Evolutionary conservation across 768 basidiomycete species (phyloP).

Genomic region (Clitopilus hobsonii): DNA sequence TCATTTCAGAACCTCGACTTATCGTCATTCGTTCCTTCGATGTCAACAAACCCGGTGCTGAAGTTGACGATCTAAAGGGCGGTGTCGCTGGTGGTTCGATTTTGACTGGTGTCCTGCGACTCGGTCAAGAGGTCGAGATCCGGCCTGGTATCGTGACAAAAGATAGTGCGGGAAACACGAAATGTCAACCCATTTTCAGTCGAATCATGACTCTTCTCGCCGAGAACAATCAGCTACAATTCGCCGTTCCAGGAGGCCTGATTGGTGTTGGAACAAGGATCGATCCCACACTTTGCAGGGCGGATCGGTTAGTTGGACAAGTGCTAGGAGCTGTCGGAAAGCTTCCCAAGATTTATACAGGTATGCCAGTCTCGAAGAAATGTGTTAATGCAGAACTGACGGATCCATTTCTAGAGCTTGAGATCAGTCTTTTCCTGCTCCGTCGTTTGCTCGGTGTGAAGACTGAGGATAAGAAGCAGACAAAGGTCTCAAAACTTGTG

Average conservation of each 20-base stretch:
- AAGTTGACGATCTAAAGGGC: conserved; percentile 95
- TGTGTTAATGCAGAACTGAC: not conserved
- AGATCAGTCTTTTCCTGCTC: conserved; percentile 91
- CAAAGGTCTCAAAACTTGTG: conserved; percentile 87
- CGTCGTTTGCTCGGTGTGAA: conserved; percentile 96
- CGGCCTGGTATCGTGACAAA: conserved; percentile 96
- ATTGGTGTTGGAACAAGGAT: conserved; percentile 98
- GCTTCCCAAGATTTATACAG: conserved; percentile 89
- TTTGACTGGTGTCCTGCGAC: conserved; percentile 82
- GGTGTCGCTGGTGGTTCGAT: conserved; percentile 98
- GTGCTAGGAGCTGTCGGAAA: conserved; percentile 94
- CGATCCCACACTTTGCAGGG: conserved; percentile 94
- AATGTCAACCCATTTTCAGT: conserved; percentile 92
- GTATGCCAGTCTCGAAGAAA: conserved; percentile 30
- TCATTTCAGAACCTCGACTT: conserved; percentile 84
- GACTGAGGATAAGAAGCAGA: conserved; percentile 98
- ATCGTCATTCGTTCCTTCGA: conserved; percentile 99
- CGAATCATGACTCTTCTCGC: conserved; percentile 88
- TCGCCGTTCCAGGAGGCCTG: conserved; percentile 95
- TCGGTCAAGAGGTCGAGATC: conserved; percentile 95
- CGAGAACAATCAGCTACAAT: conserved; percentile 90
- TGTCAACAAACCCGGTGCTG: conserved; percentile 98
- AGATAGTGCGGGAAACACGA: conserved; percentile 83
- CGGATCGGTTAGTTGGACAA: conserved; percentile 94
- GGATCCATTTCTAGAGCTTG: conserved; percentile 68